A percentile compares a stretch with the other conserved stretches of the same genome.
These are phyloP conservation scores for Trichoderma sp. DNA, from an alignment of 2,329 filamentous ascomycete species.

Conservation along the genomic window DNA sequence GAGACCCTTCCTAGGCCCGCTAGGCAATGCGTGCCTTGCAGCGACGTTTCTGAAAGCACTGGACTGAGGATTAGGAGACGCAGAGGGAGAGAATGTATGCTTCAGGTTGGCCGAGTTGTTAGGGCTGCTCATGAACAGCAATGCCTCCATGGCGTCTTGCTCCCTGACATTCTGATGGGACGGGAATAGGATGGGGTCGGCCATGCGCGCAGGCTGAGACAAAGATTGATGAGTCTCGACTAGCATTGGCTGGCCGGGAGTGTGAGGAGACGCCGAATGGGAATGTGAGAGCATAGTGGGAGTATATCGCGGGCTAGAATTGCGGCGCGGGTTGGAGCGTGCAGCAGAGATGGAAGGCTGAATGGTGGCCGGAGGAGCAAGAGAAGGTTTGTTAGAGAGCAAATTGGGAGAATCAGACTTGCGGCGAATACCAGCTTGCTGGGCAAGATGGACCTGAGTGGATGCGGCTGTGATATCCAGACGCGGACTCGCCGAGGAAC, in stretches of 20 bases:
- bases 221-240: slow-evolving; percentile 34
- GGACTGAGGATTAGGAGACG: slow-evolving; percentile 37
- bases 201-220: slow-evolving; percentile 32
- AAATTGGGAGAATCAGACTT: slow-evolving; percentile 41
- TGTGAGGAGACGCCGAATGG: slow-evolving; percentile 49
- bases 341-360: slow-evolving; percentile 48
- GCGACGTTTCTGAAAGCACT: slow-evolving; percentile 24
- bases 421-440: slow-evolving; percentile 26
- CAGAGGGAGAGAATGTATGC: slow-evolving; percentile 51
- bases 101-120: slow-evolving; percentile 68
- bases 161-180: slow-evolving; percentile 68
- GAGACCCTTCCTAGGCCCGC: slow-evolving; percentile 53
- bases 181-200: slow-evolving; percentile 63
- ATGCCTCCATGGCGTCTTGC: slow-evolving; percentile 77
- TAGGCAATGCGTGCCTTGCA: slow-evolving; percentile 45
- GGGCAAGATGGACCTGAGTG: slow-evolving; percentile 33
- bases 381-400: slow-evolving; percentile 38
- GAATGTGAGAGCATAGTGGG: slow-evolving; percentile 53
- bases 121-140: slow-evolving; percentile 80
- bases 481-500: slow-evolving; percentile 57
- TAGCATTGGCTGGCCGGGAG: slow-evolving; percentile 42
- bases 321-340: slow-evolving; percentile 47
- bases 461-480: slow-evolving; percentile 40
- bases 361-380: slow-evolving; percentile 58
- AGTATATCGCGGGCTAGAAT: slow-evolving; percentile 51